These are phyloP conservation scores for Aspergillus baeticus DNA, from an alignment of 495 filamentous ascomycete genomes.

Conservation along the genomic window DNA sequence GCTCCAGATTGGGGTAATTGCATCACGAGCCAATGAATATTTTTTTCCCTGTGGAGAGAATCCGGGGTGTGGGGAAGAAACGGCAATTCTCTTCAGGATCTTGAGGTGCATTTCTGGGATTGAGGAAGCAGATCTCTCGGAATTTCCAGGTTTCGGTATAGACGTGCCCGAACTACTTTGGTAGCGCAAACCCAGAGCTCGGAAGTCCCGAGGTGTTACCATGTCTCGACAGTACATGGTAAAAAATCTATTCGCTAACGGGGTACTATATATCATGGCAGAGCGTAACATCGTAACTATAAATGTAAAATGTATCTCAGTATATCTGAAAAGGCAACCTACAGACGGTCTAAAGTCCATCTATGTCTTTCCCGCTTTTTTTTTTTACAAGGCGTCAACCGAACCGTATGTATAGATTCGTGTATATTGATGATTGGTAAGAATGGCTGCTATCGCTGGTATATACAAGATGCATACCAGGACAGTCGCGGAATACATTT, in stretches of 20 bases:
- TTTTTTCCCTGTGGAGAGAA: not conserved
- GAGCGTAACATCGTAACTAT: constrained; percentile 7
- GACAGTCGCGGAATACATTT: not conserved
- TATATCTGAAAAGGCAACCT: not conserved
- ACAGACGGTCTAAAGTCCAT: not conserved
- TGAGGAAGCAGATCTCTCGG: not conserved
- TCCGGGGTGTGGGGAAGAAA: not conserved
- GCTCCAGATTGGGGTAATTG: not conserved
- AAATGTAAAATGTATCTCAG: not conserved
- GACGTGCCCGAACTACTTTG: not conserved
- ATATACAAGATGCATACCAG: constrained; percentile 8
- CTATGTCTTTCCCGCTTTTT: not conserved
- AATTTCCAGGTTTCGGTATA: not conserved
- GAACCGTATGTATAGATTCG: not conserved
- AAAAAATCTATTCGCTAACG: not conserved
- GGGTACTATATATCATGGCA: not conserved
- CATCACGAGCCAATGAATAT: not conserved
- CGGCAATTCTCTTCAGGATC: no score
- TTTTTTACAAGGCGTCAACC: not conserved
- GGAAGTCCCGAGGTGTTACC: not conserved
- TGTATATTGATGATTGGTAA: constrained; percentile 13
- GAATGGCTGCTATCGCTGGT: constrained; percentile 1
- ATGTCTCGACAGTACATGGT: not conserved
- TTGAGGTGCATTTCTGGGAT: not conserved
- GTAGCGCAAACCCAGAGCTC: not conserved